A percentile compares a stretch with the other conserved stretches of the same genome.
Conservation (phyloP, 495 filamentous ascomycete species). For the Aspergillus kassunensis region DNA sequence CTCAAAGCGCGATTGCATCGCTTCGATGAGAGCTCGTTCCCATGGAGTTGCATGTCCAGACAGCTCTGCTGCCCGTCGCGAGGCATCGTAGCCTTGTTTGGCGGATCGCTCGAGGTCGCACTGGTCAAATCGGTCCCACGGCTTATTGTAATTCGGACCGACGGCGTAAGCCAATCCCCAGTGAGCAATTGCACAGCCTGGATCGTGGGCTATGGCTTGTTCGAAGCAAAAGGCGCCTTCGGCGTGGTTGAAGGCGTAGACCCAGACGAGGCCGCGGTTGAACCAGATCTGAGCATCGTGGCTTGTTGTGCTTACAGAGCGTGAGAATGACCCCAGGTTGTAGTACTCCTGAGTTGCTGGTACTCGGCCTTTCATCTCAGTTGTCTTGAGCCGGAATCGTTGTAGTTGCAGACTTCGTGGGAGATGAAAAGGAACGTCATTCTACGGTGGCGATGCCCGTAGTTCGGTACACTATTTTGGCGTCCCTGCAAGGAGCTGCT, state of each 20-base stretch:
- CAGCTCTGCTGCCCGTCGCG: slow-evolving; percentile 36
- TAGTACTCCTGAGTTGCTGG: slow-evolving; percentile 23
- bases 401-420: no score
- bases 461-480: no score
- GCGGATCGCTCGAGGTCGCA: slow-evolving; percentile 45
- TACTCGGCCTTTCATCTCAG: no score
- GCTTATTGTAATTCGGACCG: slow-evolving; percentile 73
- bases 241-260: slow-evolving; percentile 29
- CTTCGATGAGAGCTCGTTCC: slow-evolving; percentile 56
- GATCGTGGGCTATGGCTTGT: slow-evolving; percentile 49
- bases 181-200: slow-evolving; percentile 57
- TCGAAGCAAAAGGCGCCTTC: slow-evolving; percentile 18
- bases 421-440: background rate
- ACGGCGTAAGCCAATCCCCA: slow-evolving; percentile 65
- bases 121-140: slow-evolving; percentile 62
- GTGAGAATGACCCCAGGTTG: slow-evolving; percentile 49
- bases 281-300: slow-evolving; percentile 24
- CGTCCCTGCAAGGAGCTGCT: no score
- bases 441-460: no score
- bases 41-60: slow-evolving; percentile 23
- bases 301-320: slow-evolving; percentile 41
- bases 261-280: slow-evolving; percentile 25
- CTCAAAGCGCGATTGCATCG: slow-evolving; percentile 54
- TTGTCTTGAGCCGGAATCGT: no score
- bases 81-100: slow-evolving; percentile 39